phyloP scores from a whole-genome alignment of 805 yeast genomes.

The Cyberlindnera japonica region DNA sequence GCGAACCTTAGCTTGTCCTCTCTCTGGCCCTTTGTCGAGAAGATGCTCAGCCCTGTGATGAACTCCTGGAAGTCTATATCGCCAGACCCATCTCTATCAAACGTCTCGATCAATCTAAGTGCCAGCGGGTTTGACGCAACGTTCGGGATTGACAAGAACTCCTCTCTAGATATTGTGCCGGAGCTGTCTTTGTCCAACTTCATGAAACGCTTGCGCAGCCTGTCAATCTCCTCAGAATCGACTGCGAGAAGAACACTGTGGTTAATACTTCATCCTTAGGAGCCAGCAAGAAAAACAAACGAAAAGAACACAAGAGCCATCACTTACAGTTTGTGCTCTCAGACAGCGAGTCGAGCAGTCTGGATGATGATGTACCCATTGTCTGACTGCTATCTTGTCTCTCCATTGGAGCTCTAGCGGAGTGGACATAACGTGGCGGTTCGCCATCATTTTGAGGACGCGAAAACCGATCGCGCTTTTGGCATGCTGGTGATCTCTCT shows the following conservation, averaged over 20 bases:
- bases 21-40: constrained; percentile 76
- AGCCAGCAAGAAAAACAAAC: no score
- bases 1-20: constrained; percentile 86
- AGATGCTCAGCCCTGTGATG: constrained; percentile 79
- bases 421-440: no score
- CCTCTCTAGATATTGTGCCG: constrained; percentile 88
- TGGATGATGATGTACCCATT: constrained; percentile 60
- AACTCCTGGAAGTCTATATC: constrained; percentile 95
- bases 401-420: not conserved
- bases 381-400: not conserved
- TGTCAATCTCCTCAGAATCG: constrained; percentile 86
- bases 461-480: no score
- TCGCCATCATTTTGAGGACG: not conserved
- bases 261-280: no score
- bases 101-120: constrained; percentile 83
- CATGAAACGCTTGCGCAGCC: constrained; percentile 90
- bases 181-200: constrained; percentile 89
- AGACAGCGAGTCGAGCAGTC: constrained; percentile 60
- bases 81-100: constrained; percentile 90
- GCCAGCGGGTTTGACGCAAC: constrained; percentile 89
- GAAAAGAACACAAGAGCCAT: no score
- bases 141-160: constrained; percentile 90
- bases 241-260: no score
- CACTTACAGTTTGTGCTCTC: constrained; percentile 78
- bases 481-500: no score